Evolutionary conservation across 805 yeast genomes (phyloP), one percentile per base, ranked within the genome.

Genomic region (Geotrichum ghanense): DNA sequence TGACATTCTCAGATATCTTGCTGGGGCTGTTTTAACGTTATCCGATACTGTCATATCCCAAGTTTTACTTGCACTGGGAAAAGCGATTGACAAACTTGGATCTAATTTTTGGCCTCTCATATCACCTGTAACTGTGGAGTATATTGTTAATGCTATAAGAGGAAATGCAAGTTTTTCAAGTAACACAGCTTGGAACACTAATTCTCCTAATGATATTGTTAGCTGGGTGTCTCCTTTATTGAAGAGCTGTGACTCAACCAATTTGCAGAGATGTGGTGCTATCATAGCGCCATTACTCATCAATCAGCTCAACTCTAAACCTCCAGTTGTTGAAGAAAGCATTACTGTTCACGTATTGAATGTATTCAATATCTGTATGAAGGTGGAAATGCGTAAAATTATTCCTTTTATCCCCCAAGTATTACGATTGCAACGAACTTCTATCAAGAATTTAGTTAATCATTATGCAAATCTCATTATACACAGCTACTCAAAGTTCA

Each of bases 81-180:
- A 49, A 68, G 5, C 59, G 80, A 1, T 59, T 83, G 21, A 49
- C 53, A 2, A 66, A 66, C 37, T 64, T 77, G 9, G 71, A 69
- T 5, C 17, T 55, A 0, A 65, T 2, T 75, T 80, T 48, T 85
- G 92, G 90, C 54, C 59, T 0, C 53, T 64, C 22, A 68, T 78
- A 2, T 64, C 72, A 1, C 85, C 84, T 0, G 73, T 67, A 50
- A 73, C 75, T 2, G 75, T 73, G 49, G 70, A 68, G 23, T 78
- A 77, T 49, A 66, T 80, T 41, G 60, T 83, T 45, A 88, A 81
- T 51, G 70, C 78, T 16, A 67, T 82, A 1, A 69, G 81, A 42
- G 73, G 73, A 17, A 79, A 74, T 53, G 78, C 80, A 67, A 52
- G 67, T 78, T 44, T 62, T 77, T 25, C 70, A 69, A 24, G 20